These are phyloP conservation scores for Oxyria digyna DNA, from an alignment of 148 eudicot genomes.

Conservation along the genomic window DNA sequence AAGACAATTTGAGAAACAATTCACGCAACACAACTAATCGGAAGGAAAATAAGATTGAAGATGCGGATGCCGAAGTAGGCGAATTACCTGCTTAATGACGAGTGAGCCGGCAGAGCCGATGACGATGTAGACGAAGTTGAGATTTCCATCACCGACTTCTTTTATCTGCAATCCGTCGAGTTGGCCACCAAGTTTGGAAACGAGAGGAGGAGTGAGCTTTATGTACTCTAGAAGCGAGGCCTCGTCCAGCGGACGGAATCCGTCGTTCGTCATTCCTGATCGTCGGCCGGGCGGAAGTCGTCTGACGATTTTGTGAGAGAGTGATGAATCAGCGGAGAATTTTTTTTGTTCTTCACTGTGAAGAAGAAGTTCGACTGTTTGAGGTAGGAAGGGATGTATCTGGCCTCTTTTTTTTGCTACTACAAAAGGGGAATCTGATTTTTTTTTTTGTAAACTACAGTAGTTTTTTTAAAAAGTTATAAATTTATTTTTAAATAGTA, in stretches of 20 bases:
- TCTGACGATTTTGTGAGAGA: not conserved
- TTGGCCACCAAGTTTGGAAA: slow-evolving; percentile 37
- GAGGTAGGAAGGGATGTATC: too few relatives aligned
- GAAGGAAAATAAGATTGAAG: not conserved
- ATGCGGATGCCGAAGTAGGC: not conserved
- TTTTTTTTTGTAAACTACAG: too few relatives aligned
- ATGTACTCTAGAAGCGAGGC: slow-evolving; percentile 61
- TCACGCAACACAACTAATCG: too few relatives aligned
- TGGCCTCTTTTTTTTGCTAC: too few relatives aligned
- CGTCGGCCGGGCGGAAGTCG: not conserved
- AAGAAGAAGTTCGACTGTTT: too few relatives aligned
- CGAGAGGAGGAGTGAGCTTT: slow-evolving; percentile 54
- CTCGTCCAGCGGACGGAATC: slow-evolving; percentile 58
- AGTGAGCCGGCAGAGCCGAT: slow-evolving; percentile 35
- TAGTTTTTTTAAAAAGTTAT: too few relatives aligned
- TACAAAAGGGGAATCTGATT: too few relatives aligned
- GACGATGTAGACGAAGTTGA: slow-evolving; percentile 82
- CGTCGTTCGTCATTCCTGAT: slow-evolving; percentile 25
- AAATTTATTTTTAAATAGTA: too few relatives aligned
- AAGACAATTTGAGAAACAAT: not conserved
- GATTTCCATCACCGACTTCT: slow-evolving; percentile 97
- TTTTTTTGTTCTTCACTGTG: too few relatives aligned
- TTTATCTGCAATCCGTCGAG: slow-evolving; percentile 40
- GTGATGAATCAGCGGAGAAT: not conserved
- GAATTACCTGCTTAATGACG: slow-evolving; percentile 71